Conservation (phyloP, 352 stramenopile genomes). For the Pythium insidiosum region DNA sequence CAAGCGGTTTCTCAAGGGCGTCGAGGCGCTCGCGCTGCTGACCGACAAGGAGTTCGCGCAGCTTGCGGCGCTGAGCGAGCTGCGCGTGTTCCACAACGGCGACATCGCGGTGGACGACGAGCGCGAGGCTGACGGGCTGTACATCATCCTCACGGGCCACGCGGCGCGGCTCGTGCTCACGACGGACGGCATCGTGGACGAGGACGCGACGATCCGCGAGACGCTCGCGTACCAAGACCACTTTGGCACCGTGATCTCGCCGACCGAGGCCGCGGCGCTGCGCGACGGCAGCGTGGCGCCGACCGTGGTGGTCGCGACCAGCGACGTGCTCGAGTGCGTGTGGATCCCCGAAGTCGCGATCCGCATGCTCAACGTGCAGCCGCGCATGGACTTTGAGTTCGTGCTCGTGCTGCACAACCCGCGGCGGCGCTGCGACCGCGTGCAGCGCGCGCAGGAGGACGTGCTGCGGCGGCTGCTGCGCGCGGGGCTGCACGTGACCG, state of each 20-base stretch:
- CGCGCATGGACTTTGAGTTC: constrained; percentile 53
- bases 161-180: constrained; percentile 18
- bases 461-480: constrained; percentile 30
- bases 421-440: constrained; percentile 10
- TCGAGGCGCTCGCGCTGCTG: constrained; percentile 49
- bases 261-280: constrained; percentile 20
- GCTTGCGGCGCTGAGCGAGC: constrained; percentile 33
- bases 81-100: constrained; percentile 24
- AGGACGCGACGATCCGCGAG: constrained; percentile 5
- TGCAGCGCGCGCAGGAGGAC: constrained; percentile 25
- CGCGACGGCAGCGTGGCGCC: too few species aligned
- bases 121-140: constrained; percentile 38
- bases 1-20: constrained; percentile 44
- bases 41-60: constrained; percentile 47
- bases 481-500: constrained; percentile 38
- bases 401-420: constrained; percentile 40
- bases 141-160: constrained; percentile 35
- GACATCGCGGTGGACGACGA: constrained; percentile 40
- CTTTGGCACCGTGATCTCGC: constrained; percentile 38
- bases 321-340: constrained; percentile 35
- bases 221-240: constrained; percentile 47
- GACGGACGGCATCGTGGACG: not conserved
- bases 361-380: constrained; percentile 53
- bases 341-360: constrained; percentile 46
- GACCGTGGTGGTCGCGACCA: constrained; percentile 22